Evolutionary conservation across 2,329 filamentous ascomycete species (phyloP).

Genomic region (Coniella lustricola): DNA sequence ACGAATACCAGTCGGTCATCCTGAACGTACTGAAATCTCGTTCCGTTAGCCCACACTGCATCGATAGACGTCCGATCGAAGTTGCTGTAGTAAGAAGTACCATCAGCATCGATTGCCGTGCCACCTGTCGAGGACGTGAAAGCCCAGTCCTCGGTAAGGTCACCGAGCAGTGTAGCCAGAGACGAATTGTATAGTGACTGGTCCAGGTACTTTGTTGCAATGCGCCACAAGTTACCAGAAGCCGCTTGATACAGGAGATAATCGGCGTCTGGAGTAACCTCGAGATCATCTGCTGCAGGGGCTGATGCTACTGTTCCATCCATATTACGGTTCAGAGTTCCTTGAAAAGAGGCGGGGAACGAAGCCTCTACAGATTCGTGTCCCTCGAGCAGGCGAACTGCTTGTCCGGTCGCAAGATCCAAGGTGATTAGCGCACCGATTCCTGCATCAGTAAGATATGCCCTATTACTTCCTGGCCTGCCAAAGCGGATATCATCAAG

Average conservation of each 20-base stretch:
- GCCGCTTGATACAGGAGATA: constrained; percentile 11
- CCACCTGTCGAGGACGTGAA: constrained; percentile 11
- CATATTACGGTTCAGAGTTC: background rate
- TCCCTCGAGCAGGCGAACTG: constrained; percentile 9
- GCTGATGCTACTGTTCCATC: background rate
- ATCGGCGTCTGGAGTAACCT: constrained; percentile 11
- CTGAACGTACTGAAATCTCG: constrained; percentile 4
- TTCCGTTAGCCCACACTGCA: constrained; percentile 13
- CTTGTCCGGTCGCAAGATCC: constrained; percentile 9
- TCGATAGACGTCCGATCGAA: constrained; percentile 10
- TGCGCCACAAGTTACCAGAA: constrained; percentile 9
- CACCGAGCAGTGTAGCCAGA: constrained; percentile 2
- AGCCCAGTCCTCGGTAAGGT: constrained; percentile 8
- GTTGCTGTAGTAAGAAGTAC: constrained; percentile 10
- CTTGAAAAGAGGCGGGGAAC: constrained; percentile 7
- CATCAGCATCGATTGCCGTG: constrained; percentile 12
- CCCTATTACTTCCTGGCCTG: background rate
- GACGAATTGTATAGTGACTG: constrained; percentile 11
- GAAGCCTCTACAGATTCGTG: constrained; percentile 6
- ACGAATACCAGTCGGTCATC: constrained; percentile 14
- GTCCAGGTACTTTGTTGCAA: constrained; percentile 3
- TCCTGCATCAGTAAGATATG: constrained; percentile 14
- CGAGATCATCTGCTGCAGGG: constrained; percentile 9
- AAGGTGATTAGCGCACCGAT: constrained; percentile 11
- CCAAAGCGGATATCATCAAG: constrained; percentile 13